Evolutionary conservation across 2,329 filamentous ascomycete species (phyloP).

Genomic region (Colletotrichum australisinense): DNA sequence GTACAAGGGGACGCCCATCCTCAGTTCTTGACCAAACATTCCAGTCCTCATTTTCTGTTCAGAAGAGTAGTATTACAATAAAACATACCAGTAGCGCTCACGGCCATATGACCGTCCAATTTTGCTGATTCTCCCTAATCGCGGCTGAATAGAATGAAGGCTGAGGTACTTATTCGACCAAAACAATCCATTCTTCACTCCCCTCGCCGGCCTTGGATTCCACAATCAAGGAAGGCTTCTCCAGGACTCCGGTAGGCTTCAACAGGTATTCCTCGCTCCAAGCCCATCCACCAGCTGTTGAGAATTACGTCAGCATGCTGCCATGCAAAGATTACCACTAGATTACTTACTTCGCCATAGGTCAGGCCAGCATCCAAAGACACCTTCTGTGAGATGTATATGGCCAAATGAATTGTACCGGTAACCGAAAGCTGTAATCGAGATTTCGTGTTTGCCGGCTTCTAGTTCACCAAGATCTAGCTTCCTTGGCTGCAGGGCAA

Average conservation of each 20-base stretch:
- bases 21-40: no score
- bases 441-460: neutral
- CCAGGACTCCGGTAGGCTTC: slow-evolving; percentile 13
- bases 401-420: slow-evolving; percentile 29
- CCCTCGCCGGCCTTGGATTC: neutral
- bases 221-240: slow-evolving; percentile 15
- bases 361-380: slow-evolving; percentile 12
- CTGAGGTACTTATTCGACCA: neutral
- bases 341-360: slow-evolving; percentile 12
- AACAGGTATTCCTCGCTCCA: slow-evolving; percentile 24
- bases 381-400: slow-evolving; percentile 9
- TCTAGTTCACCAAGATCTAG: slow-evolving; percentile 1
- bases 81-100: neutral
- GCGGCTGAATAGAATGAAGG: neutral
- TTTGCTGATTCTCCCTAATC: fast-evolving
- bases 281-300: neutral
- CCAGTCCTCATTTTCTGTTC: neutral
- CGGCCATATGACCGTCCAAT: neutral
- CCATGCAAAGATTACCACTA: fast-evolving
- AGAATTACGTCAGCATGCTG: neutral
- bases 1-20: no score
- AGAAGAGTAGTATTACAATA: neutral
- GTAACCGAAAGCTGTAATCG: slow-evolving; percentile 23
- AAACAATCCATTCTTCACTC: slow-evolving; percentile 18
- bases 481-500: slow-evolving; percentile 16